Base-by-base conservation (phyloP, 805 yeast genomes). In the Ogataea trehalophila region DNA sequence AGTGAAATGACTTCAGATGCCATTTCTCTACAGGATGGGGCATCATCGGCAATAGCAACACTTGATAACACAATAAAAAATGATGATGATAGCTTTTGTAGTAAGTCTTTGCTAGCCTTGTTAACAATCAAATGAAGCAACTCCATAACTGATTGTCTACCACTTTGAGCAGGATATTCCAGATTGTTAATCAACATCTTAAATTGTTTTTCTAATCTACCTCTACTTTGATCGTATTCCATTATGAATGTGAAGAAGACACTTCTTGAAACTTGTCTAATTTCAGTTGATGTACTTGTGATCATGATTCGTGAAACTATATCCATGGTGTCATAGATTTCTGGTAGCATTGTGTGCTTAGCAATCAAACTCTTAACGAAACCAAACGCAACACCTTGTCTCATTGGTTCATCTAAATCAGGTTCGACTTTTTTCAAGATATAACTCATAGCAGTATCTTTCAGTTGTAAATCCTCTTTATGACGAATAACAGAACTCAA, bases 151-250 rank as follows among this genome's bases (percentile, higher is more conserved):
- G 97, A 87, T 54, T 85, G 84, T 44, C 97, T 75, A 44, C 99
- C 99, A 38, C 80, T 75, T 48, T 86, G 86, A 4, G 95, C 82
- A 5, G 95, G 91, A 62, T 94, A 94, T 22, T 81, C 76, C 53
- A 94, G 70, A 63, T 94, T 94, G 46, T 79, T 80, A 8, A 91
- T 86, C 65, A 94, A 72, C 61, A 85, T 82, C 53, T 83, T 81
- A 67, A 92, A 83, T 54, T 88, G 95, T 56, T 84, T 87, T 53
- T 87, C 94, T 42, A 94, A 64, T 53, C 88, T 78, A 4, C 92
- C 90, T 57, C 83, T 76, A 33, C 98, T 90, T 69, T 92, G 97
- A 57, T 96, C 98, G 60, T 87, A 94, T 57, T 90, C 96, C 85
- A 89, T 85, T 60, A 94, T 68, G 57, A 94, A 94, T 57, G 83